These are phyloP conservation scores for Royoungia palumana DNA, from an alignment of 768 basidiomycete species.

Conservation along the genomic window DNA sequence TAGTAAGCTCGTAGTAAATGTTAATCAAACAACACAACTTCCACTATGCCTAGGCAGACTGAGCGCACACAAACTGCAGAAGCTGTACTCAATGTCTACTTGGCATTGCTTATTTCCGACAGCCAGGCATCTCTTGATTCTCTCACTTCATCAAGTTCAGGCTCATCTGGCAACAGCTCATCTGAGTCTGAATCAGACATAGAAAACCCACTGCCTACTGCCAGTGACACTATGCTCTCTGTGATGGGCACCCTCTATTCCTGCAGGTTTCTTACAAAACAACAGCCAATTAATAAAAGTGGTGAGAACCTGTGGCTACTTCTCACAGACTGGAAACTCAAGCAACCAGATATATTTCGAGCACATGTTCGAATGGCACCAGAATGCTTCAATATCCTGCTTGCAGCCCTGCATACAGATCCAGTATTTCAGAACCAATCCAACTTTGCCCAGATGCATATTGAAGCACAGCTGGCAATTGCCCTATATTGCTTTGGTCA, in stretches of 20 bases:
- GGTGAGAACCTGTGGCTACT: constrained; percentile 1
- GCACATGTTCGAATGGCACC: constrained; percentile 2
- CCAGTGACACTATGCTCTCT: not conserved
- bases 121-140: too few relatives aligned
- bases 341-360: not conserved
- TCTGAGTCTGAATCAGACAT: too few relatives aligned
- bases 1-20: too few relatives aligned
- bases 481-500: not conserved
- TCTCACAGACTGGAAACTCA: not conserved
- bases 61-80: too few relatives aligned
- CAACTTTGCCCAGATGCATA: not conserved
- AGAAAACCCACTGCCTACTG: too few relatives aligned
- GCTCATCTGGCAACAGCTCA: too few relatives aligned
- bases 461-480: not conserved
- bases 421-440: not conserved
- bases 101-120: too few relatives aligned
- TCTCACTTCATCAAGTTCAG: too few relatives aligned
- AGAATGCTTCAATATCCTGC: not conserved
- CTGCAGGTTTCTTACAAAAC: not conserved
- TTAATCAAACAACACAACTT: too few relatives aligned
- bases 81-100: too few relatives aligned
- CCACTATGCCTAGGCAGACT: too few relatives aligned
- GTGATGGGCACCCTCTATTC: not conserved
- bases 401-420: not conserved
- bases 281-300: not conserved